Conservation (phyloP, 805 yeast species). For the Candida incommunis region DNA sequence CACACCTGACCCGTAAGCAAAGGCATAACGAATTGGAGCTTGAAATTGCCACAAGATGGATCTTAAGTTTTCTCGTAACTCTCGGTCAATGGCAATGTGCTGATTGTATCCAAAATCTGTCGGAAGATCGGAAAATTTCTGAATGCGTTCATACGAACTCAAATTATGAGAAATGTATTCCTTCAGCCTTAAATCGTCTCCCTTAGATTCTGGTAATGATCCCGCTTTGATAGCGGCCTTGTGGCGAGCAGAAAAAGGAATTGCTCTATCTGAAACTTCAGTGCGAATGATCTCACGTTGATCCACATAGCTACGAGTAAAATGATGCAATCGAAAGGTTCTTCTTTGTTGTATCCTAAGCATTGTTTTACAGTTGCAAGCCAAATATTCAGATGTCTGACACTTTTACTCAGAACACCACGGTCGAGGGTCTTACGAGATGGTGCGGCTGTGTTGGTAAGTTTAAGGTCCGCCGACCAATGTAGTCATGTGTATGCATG, state of each 20-base stretch:
- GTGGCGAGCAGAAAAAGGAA: background rate
- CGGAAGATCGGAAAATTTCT: conserved; percentile 31
- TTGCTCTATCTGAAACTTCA: background rate
- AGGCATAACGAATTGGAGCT: conserved; percentile 64
- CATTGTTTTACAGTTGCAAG: too few relatives aligned
- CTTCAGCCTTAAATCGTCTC: conserved; percentile 1
- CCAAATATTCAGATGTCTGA: too few relatives aligned
- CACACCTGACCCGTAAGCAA: conserved; percentile 94
- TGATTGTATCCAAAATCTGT: conserved; percentile 48
- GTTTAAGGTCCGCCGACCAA: too few relatives aligned
- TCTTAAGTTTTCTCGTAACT: conserved; percentile 31
- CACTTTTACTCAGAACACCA: too few relatives aligned
- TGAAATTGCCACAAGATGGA: conserved; percentile 42
- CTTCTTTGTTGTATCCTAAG: background rate
- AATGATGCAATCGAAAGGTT: background rate
- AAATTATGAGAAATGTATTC: conserved; percentile 9
- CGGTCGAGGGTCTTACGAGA: too few relatives aligned
- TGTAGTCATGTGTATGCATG: too few relatives aligned
- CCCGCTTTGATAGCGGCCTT: background rate
- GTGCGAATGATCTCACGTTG: background rate
- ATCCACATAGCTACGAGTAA: background rate
- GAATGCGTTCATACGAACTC: conserved; percentile 35
- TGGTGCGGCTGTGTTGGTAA: too few relatives aligned
- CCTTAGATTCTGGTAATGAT: background rate
- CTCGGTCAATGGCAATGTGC: conserved; percentile 30